Evolutionary conservation across 192 early-diverging fungal genomes (phyloP).

Genomic region (Ambispora gerdemannii): DNA sequence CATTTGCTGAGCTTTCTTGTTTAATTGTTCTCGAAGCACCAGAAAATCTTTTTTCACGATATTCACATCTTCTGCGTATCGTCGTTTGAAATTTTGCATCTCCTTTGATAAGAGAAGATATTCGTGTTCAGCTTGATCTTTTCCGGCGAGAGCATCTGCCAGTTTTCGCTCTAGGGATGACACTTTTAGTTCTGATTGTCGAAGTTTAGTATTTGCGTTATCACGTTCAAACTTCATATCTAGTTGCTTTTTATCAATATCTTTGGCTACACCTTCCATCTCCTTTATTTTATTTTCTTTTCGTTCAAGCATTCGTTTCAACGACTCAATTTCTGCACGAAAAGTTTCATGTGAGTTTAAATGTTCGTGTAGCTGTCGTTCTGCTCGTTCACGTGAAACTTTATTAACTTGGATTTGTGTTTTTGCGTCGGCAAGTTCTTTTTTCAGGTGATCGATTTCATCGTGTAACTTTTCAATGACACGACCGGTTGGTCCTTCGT

Average conservation of each 20-base stretch:
- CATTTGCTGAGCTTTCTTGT: slow-evolving; percentile 10
- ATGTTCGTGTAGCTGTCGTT: slow-evolving; percentile 28
- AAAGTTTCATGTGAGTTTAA: slow-evolving; percentile 22
- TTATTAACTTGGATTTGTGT: slow-evolving; percentile 15
- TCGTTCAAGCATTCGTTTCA: slow-evolving; percentile 27
- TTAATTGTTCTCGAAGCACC: slow-evolving; percentile 18
- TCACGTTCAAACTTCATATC: slow-evolving; percentile 32
- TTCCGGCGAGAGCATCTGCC: slow-evolving; percentile 18
- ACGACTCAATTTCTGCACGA: slow-evolving; percentile 25
- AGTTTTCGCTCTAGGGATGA: slow-evolving; percentile 24
- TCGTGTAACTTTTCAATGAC: slow-evolving; percentile 25
- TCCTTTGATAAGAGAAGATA: slow-evolving; percentile 30
- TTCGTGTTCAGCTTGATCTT: slow-evolving; percentile 28
- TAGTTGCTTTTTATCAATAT: slow-evolving; percentile 17
- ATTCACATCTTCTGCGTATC: slow-evolving; percentile 26
- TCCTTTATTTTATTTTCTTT: slow-evolving; percentile 29
- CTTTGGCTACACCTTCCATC: slow-evolving; percentile 13
- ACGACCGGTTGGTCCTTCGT: slow-evolving; percentile 21
- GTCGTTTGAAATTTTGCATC: slow-evolving; percentile 19
- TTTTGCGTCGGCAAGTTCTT: slow-evolving; percentile 27
- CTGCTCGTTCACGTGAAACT: slow-evolving; percentile 24
- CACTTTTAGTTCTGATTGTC: slow-evolving; percentile 30
- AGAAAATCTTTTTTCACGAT: slow-evolving; percentile 26
- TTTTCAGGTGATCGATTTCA: slow-evolving; percentile 28
- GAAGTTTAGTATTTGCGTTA: slow-evolving; percentile 24